Base-by-base conservation (phyloP, 768 basidiomycete species). In the Suillus discolor region DNA sequence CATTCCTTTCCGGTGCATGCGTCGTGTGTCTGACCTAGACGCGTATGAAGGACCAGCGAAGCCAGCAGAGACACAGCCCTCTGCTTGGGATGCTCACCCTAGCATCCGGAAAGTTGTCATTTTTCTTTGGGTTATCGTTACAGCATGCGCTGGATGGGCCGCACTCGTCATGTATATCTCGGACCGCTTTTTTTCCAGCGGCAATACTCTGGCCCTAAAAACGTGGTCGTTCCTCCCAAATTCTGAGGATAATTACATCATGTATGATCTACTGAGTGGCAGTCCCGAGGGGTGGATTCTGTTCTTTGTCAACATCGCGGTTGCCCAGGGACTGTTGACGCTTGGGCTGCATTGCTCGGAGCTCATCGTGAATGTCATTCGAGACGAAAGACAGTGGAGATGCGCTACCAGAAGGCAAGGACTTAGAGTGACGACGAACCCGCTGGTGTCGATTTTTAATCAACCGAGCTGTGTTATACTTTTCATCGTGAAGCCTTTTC, bases 171-270 rank as follows among this genome's bases (percentile, higher is more conserved):
- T 66, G 16, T 62, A 15, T 1, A 23, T 53, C 8, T 38, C 13
- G 31, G 28, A 16, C 31, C 31, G 6, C 31, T 31, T 31, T 31
- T 31, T 31, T 31, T 31, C 31, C 31, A 31, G 4, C 6, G 31
- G 31, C 31, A 31, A 31, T 31, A 6, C 31, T 6, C 31, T 31
- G 31, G 6, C 31, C 31, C 31, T 31, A 31, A 5, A 31, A 31
- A 31, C 69, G 15, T 75, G 75, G 75, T 47, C 75, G 13, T 76
- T 77, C 54, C 67, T 77, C 12, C 76, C 74, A 31, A 31, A 31
- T 31, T 31, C 31, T 31, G 18, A 60, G 34, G 8, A 5, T 0
- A 65, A 71, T 54, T 36, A 71, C 25, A 9, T 73, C 42, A 69
- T 65, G 1, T 77, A 75, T 54, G 31, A 31, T 31, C 31, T 31